A percentile compares a stretch with the other conserved stretches of the same genome.
Evolutionary conservation across 2,329 filamentous ascomycete species (phyloP).

Genomic region (Colletotrichum musae): DNA sequence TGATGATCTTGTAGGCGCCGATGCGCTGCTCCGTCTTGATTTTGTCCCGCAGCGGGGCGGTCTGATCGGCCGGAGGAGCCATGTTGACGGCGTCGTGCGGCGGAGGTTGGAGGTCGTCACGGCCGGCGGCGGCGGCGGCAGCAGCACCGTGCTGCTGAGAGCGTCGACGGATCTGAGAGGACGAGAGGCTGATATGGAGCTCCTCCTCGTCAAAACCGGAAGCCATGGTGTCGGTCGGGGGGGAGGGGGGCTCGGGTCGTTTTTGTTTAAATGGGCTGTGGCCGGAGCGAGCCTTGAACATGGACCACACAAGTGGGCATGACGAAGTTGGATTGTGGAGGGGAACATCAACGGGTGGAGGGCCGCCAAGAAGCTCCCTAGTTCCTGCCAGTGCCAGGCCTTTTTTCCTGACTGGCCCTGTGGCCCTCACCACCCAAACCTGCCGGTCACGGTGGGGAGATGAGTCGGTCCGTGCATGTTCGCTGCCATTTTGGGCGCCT

Average conservation of each 20-base stretch:
- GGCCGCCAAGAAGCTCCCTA: constrained; percentile 40
- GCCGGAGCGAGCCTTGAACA: constrained; percentile 39
- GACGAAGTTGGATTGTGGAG: constrained; percentile 42
- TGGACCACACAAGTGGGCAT: constrained; percentile 41
- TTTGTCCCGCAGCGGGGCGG: constrained; percentile 55
- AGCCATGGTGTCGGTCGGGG: constrained; percentile 57
- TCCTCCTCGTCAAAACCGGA: constrained; percentile 83
- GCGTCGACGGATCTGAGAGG: constrained; percentile 72
- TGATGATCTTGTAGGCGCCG: constrained; percentile 91
- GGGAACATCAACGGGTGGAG: constrained; percentile 36
- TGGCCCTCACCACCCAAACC: constrained; percentile 4
- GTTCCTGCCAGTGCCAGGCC: constrained; percentile 31
- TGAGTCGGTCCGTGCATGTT: constrained; percentile 33
- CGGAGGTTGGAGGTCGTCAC: constrained; percentile 45
- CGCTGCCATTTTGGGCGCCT: constrained; percentile 11
- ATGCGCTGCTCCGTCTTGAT: constrained; percentile 84
- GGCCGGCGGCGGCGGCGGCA: constrained; percentile 42
- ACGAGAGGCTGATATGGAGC: constrained; percentile 76
- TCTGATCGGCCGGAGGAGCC: constrained; percentile 46
- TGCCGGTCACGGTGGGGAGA: constrained; percentile 17
- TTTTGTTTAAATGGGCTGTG: constrained; percentile 41
- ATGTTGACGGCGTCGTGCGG: constrained; percentile 51
- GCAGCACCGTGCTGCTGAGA: constrained; percentile 40
- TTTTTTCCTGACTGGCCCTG: background rate
- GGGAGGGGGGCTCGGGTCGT: constrained; percentile 30